phyloP scores from a whole-genome alignment of 495 filamentous ascomycete species.

The Glonium stellatum region DNA sequence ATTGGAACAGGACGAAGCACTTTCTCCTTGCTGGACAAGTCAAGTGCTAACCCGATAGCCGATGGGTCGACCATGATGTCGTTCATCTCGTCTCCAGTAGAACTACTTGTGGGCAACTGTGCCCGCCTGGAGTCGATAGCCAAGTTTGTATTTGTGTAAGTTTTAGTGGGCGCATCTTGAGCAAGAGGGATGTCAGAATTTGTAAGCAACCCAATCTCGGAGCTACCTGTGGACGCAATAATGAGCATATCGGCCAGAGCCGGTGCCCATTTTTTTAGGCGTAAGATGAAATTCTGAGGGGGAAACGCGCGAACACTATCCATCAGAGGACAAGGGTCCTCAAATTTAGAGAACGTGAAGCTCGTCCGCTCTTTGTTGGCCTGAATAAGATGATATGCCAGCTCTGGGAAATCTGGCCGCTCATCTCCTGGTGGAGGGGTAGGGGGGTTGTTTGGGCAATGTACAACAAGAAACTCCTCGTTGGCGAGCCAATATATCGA shows the following conservation, averaged over 20 bases:
- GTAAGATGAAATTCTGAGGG: constrained; percentile 67
- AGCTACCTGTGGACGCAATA: constrained; percentile 68
- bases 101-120: constrained; percentile 50
- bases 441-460: constrained; percentile 53
- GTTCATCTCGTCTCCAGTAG: constrained; percentile 47
- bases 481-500: constrained; percentile 85
- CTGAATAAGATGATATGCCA: constrained; percentile 68
- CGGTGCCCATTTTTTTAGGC: constrained; percentile 65
- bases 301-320: constrained; percentile 46
- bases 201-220: constrained; percentile 71
- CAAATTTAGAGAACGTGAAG: constrained; percentile 65
- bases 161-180: constrained; percentile 42
- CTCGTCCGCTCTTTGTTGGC: constrained; percentile 46
- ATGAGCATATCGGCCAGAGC: constrained; percentile 72
- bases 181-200: constrained; percentile 61
- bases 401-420: constrained; percentile 46
- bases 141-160: constrained; percentile 67
- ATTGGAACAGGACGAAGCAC: constrained; percentile 69
- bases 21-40: constrained; percentile 74
- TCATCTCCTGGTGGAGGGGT: not conserved
- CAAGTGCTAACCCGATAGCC: constrained; percentile 71
- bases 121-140: constrained; percentile 73
- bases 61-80: constrained; percentile 52
- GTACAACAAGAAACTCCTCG: constrained; percentile 69
- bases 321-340: constrained; percentile 61